Conservation (phyloP, 2,329 filamentous ascomycete species). For the Orbilia oligospora region DNA sequence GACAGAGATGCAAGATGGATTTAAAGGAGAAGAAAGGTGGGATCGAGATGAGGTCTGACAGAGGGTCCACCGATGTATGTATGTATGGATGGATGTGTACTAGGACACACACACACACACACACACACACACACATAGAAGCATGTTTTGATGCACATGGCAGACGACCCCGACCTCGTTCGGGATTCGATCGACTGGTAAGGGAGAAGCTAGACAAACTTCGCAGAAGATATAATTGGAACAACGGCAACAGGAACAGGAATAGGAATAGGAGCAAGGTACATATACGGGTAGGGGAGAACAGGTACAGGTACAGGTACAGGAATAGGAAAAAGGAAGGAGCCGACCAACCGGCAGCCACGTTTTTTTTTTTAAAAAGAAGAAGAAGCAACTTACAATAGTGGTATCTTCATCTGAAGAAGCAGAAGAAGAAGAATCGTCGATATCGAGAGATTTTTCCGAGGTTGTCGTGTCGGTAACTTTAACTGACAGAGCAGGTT, state of each 20-base stretch:
- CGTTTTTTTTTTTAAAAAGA: not conserved
- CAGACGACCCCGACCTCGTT: not conserved
- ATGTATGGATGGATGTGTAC: not conserved
- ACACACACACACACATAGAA: not conserved
- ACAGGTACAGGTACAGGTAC: not conserved
- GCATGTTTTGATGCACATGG: not conserved
- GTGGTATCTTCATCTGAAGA: constrained; percentile 15
- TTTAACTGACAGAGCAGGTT: not conserved
- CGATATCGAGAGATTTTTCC: constrained; percentile 15
- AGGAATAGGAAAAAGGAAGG: not conserved
- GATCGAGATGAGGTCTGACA: constrained; percentile 25
- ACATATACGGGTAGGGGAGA: not conserved
- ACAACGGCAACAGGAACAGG: not conserved
- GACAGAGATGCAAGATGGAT: not conserved
- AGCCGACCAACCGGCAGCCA: constrained; percentile 5
- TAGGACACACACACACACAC: not conserved
- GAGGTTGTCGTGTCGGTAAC: not conserved
- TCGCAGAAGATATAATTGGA: constrained; percentile 25
- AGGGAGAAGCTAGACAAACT: constrained; percentile 26
- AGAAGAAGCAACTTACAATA: constrained; percentile 13
- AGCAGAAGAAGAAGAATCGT: too few species aligned
- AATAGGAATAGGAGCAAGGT: not conserved
- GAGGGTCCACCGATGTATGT: not conserved
- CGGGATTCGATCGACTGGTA: constrained; percentile 1
- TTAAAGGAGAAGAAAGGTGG: not conserved